phyloP scores from a whole-genome alignment of 2,329 filamentous ascomycete genomes.

The Sclerotinia trifoliorum region DNA sequence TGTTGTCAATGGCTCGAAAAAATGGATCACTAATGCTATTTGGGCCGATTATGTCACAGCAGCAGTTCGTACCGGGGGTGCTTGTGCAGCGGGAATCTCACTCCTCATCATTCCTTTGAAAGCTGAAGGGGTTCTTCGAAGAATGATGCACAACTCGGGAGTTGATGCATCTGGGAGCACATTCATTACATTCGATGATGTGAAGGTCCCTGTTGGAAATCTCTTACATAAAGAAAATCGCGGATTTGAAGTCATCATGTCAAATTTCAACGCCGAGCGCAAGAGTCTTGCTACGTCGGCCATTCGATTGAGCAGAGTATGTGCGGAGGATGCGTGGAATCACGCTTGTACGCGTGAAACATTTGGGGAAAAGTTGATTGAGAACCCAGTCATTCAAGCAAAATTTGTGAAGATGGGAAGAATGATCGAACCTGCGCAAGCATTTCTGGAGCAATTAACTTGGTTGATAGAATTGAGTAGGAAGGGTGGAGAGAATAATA shows the following conservation, averaged over 20 bases:
- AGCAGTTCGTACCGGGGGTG: conserved; percentile 58
- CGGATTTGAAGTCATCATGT: conserved; percentile 59
- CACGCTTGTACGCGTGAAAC: conserved; percentile 55
- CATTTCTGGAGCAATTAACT: conserved; percentile 61
- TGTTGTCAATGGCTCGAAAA: conserved; percentile 65
- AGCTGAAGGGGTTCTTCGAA: conserved; percentile 50
- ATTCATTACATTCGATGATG: conserved; percentile 56
- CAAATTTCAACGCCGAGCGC: conserved; percentile 59
- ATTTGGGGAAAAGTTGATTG: conserved; percentile 57
- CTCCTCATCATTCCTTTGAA: conserved; percentile 56
- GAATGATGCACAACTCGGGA: conserved; percentile 62
- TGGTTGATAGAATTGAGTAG: conserved; percentile 39
- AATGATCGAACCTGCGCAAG: conserved; percentile 60
- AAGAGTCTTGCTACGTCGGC: conserved; percentile 56
- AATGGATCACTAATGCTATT: conserved; percentile 64
- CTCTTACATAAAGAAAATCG: conserved; percentile 54
- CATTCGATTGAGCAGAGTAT: conserved; percentile 57
- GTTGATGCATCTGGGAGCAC: conserved; percentile 61
- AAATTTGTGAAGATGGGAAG: conserved; percentile 60
- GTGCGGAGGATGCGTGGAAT: conserved; percentile 51
- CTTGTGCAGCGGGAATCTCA: conserved; percentile 54
- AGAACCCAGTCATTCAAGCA: conserved; percentile 57
- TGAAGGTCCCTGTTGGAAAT: conserved; percentile 53
- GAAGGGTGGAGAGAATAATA: conserved; percentile 30
- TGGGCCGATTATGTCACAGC: conserved; percentile 62